Evolutionary conservation across 2,329 filamentous ascomycete genomes (phyloP).

Genomic region (Exutisphaerella laricina): DNA sequence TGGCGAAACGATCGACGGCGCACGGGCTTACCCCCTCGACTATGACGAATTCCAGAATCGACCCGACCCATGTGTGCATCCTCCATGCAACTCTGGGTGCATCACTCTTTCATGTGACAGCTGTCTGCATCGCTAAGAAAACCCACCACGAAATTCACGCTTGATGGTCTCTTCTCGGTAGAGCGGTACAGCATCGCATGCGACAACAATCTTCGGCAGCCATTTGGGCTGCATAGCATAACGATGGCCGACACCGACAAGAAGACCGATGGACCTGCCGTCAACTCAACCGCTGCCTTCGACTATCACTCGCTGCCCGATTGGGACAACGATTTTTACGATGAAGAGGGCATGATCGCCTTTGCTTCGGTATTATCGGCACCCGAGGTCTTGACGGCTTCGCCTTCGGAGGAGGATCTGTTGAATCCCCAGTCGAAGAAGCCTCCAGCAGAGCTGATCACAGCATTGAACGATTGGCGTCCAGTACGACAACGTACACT

Average conservation of each 20-base stretch:
- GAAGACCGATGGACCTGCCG: constrained; percentile 48
- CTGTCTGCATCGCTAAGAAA: no score
- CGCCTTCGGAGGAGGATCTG: constrained; percentile 57
- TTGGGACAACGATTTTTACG: constrained; percentile 69
- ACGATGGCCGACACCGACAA: constrained; percentile 43
- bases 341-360: constrained; percentile 63
- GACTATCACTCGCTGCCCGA: constrained; percentile 71
- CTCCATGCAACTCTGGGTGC: no score
- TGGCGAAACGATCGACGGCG: no score
- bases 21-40: no score
- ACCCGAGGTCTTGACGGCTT: constrained; percentile 54
- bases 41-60: no score
- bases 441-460: constrained; percentile 58
- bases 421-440: constrained; percentile 33
- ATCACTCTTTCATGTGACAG: no score
- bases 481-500: constrained; percentile 67
- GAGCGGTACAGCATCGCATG: no score
- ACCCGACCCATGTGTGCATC: no score
- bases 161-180: no score
- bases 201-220: constrained; percentile 4
- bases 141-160: no score
- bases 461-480: constrained; percentile 92
- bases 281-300: constrained; percentile 45
- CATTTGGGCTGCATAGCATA: neutral
- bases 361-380: constrained; percentile 80